phyloP scores from a whole-genome alignment of 2,329 filamentous ascomycete genomes.

The Aspergillus pseudotamarii region DNA sequence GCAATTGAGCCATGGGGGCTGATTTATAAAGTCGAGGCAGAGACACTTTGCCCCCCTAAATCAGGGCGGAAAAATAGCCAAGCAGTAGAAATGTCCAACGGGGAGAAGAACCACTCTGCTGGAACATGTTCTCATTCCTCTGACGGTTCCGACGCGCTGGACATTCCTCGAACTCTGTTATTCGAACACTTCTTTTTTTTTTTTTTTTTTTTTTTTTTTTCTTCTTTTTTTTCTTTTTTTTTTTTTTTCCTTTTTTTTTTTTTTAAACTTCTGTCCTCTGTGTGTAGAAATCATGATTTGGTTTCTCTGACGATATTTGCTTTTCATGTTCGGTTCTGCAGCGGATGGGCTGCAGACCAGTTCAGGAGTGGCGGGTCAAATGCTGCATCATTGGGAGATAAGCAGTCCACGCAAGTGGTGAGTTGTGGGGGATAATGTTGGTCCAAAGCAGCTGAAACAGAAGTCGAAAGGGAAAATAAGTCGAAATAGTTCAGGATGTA shows the following conservation, averaged over 20 bases:
- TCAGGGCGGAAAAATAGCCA: slow-evolving; percentile 7
- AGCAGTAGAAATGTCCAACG: slow-evolving; percentile 7
- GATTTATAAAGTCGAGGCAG: slow-evolving; percentile 2
- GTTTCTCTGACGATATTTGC: slow-evolving; percentile 15
- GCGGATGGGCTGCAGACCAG: slow-evolving; percentile 25
- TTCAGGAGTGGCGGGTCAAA: slow-evolving; percentile 34
- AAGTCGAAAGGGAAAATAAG: neutral
- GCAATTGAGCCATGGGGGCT: neutral
- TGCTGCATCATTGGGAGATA: slow-evolving; percentile 32
- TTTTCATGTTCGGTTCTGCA: slow-evolving; percentile 16
- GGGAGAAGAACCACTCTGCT: slow-evolving; percentile 17
- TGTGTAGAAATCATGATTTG: neutral
- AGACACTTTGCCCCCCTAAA: slow-evolving; percentile 3
- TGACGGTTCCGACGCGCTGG: slow-evolving; percentile 16
- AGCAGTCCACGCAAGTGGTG: slow-evolving; percentile 18
- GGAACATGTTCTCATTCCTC: slow-evolving; percentile 16
- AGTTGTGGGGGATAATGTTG: slow-evolving; percentile 11
- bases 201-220: slow-evolving; percentile 7
- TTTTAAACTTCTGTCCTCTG: neutral
- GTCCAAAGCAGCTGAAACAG: slow-evolving; percentile 18
- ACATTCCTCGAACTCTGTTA: slow-evolving; percentile 6
- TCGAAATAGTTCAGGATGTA: neutral
- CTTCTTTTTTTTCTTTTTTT: slow-evolving; percentile 3
- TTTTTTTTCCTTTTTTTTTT: slow-evolving; percentile 3
- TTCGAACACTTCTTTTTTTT: slow-evolving; percentile 4